These are phyloP conservation scores for Fraxinus excelsior DNA, from an alignment of 257 asterid species.

Conservation along the genomic window DNA sequence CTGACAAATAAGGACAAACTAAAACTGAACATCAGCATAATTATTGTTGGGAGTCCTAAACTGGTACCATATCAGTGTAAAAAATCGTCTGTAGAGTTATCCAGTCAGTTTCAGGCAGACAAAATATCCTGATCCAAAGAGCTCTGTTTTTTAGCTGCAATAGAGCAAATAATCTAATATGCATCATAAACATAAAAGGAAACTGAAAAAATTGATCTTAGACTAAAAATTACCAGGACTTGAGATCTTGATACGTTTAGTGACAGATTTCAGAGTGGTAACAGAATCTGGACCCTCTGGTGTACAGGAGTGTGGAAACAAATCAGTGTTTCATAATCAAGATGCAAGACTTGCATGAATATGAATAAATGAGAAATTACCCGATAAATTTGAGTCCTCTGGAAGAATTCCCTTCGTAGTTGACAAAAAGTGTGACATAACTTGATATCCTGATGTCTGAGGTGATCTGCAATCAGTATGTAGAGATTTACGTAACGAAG, in stretches of 20 bases:
- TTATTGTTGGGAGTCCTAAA: conserved; percentile 11
- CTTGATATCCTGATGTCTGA: conserved; percentile 25
- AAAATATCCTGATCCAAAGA: conserved; percentile 27
- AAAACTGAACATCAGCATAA: background rate
- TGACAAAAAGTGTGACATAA: conserved; percentile 37
- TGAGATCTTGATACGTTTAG: conserved; percentile 62
- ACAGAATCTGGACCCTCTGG: conserved; percentile 43
- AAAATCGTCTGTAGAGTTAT: conserved; percentile 10
- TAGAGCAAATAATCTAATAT: background rate
- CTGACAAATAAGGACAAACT: background rate
- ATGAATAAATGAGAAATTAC: conserved; percentile 25
- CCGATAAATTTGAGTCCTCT: conserved; percentile 34
- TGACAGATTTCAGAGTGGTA: conserved; percentile 64
- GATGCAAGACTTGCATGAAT: background rate
- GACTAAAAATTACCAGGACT: conserved; percentile 74
- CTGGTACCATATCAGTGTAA: conserved; percentile 36
- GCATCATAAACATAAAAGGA: background rate
- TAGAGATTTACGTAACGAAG: background rate
- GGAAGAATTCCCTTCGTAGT: conserved; percentile 39
- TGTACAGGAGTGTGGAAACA: background rate
- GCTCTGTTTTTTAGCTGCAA: conserved; percentile 56
- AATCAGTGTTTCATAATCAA: background rate
- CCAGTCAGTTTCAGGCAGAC: conserved; percentile 19
- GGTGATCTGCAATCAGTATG: conserved; percentile 40
- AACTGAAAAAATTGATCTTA: background rate